Base-by-base conservation (phyloP, 2,329 filamentous ascomycete genomes). In the Microdochium trichocladiopsis region DNA sequence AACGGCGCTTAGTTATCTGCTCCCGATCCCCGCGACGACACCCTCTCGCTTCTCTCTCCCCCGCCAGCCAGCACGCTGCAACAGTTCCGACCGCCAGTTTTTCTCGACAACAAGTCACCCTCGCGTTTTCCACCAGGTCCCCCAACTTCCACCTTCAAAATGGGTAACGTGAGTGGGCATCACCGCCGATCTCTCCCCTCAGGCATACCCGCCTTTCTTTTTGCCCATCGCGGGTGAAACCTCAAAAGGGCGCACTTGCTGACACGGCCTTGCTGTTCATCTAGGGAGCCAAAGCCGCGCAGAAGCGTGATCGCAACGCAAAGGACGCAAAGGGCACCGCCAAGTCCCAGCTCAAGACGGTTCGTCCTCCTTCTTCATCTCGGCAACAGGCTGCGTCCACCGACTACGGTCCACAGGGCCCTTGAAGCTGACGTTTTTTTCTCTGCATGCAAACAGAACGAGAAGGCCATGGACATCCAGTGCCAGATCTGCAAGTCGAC, bases 401-500 rank as follows among this genome's bases (percentile, higher is more conserved):
- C 25, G 10, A 49, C 47, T 16, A 53, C 41, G 52, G 48, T 45
- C 33, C 25, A 24, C 25, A 50, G 11, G 33, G n/a, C n/a, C n/a
- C n/a, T n/a, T 23, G 11, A 41, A 45, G 45, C 45, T 49, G 52
- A 51, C 28, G 22, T n/a, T 21, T 23, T 16, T n/a, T 8, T 16
- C 23, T 33, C 36, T 21, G 14, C 36, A 50, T 50, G n/a, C n/a
- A n/a, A 47, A 55, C 59, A 88, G 85, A 91, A 91, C 73, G 76
- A 80, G 61, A 76, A 84, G 60, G 87, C 88, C 54, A 87, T 84
- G 75, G 84, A 80, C 64, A 88, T 91, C 69, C 85, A 89, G 70
- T 92, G 88, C 78, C 73, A 80, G 59, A 76, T 83, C 63, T 92
- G 88, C 86, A 87, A 84, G 72, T 80, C 86, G 61, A 88, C 86